phyloP scores from a whole-genome alignment of 257 asterid species.

The Eucommia ulmoides region DNA sequence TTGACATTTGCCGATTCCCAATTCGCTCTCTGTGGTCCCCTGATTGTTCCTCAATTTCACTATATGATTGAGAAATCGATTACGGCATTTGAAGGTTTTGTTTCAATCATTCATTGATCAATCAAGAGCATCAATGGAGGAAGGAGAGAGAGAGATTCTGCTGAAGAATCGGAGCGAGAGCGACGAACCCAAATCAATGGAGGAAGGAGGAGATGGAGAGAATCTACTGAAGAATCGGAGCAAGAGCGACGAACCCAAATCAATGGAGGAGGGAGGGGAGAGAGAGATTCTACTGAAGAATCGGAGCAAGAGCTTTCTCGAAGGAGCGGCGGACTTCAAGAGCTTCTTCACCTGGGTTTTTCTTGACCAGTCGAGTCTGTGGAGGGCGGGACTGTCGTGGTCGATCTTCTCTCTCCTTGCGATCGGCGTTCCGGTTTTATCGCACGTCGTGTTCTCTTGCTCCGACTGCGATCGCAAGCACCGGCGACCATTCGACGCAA shows the following conservation, averaged over 20 bases:
- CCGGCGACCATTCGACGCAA: constrained; percentile 46
- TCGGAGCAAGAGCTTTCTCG: too few relatives aligned
- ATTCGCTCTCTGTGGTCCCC: too few relatives aligned
- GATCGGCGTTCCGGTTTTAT: constrained; percentile 57
- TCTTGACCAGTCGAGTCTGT: constrained; percentile 55
- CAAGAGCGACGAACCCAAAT: constrained; percentile 11
- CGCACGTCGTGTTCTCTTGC: constrained; percentile 60
- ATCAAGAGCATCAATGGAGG: constrained; percentile 14
- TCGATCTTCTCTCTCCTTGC: constrained; percentile 58
- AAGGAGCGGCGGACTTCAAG: too few relatives aligned
- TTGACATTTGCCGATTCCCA: too few relatives aligned
- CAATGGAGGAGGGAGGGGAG: constrained; percentile 22
- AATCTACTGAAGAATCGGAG: constrained; percentile 12
- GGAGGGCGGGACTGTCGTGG: constrained; percentile 78
- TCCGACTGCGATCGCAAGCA: constrained; percentile 47
- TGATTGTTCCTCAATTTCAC: too few relatives aligned
- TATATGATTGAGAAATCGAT: too few relatives aligned
- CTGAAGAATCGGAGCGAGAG: too few relatives aligned
- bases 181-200: too few relatives aligned
- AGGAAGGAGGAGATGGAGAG: too few relatives aligned
- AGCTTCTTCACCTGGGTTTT: constrained; percentile 61
- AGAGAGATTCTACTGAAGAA: too few relatives aligned
- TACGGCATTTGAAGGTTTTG: too few relatives aligned
- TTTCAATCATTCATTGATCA: background rate
- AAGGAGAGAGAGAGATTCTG: constrained; percentile 15